A percentile compares a stretch with the other conserved stretches of the same genome.
These are phyloP conservation scores for Cyclotella atomus DNA, from an alignment of 108 stramenopile species.

Conservation along the genomic window DNA sequence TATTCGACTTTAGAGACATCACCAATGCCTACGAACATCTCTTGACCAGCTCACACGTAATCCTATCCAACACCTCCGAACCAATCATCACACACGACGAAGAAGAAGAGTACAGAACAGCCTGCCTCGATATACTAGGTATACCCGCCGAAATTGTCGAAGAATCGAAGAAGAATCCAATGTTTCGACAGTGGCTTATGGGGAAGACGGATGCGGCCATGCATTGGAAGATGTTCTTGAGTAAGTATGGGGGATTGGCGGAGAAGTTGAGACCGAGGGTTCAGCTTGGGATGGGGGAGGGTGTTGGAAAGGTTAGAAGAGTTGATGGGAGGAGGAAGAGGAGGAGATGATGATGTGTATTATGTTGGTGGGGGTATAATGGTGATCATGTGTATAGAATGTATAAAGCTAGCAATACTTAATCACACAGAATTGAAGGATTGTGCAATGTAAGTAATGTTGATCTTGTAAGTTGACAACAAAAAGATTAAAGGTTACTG, in stretches of 20 bases:
- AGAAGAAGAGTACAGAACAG: constrained; percentile 70
- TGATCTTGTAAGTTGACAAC: no score
- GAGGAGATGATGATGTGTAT: constrained; percentile 7
- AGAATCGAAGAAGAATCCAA: constrained; percentile 81
- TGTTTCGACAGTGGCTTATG: constrained; percentile 77
- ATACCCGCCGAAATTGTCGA: constrained; percentile 81
- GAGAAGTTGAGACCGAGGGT: constrained; percentile 54
- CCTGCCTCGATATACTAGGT: constrained; percentile 66
- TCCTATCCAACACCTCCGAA: constrained; percentile 16
- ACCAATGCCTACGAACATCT: constrained; percentile 80
- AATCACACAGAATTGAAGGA: no score
- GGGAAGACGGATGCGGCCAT: constrained; percentile 81
- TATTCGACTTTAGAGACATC: constrained; percentile 56
- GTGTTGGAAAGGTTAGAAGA: constrained; percentile 12
- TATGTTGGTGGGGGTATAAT: no score
- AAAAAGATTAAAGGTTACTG: no score
- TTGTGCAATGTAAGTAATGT: no score
- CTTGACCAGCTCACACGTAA: no score
- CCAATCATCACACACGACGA: constrained; percentile 53
- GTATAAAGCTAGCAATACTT: no score
- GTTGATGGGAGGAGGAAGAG: constrained; percentile 35
- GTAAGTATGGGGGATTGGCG: constrained; percentile 73
- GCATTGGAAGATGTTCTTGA: constrained; percentile 75
- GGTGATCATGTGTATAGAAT: no score
- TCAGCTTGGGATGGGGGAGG: constrained; percentile 12